A percentile compares a stretch with the other conserved stretches of the same genome.
Conservation (phyloP, 768 basidiomycete species). For the Russula olivacea region DNA sequence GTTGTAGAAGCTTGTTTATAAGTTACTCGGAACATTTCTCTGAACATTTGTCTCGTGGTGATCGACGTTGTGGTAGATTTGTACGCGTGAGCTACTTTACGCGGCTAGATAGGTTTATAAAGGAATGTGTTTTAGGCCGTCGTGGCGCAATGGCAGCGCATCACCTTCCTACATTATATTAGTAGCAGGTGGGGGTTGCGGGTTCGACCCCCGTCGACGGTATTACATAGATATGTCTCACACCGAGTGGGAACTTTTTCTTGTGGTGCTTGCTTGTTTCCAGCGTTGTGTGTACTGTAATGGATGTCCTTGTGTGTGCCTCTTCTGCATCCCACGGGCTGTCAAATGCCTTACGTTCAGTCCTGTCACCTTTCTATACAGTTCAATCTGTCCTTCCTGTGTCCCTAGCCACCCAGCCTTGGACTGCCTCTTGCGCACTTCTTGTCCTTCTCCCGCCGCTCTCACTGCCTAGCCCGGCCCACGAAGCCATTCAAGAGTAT, state of each 20-base stretch:
- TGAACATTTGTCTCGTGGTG: not conserved
- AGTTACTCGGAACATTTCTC: not conserved
- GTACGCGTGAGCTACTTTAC: not conserved
- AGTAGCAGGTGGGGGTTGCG: constrained; percentile 32
- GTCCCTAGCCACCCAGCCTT: constrained; percentile 62
- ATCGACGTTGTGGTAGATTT: not conserved
- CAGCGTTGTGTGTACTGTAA: constrained; percentile 41
- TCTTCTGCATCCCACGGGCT: constrained; percentile 33
- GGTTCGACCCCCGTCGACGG: constrained; percentile 35
- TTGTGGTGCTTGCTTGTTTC: not conserved
- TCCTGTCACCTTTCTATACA: constrained; percentile 71
- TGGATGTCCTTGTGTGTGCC: constrained; percentile 74
- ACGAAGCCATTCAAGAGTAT: constrained; percentile 47
- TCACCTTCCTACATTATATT: constrained; percentile 31
- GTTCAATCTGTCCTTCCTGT: constrained; percentile 61
- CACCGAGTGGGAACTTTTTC: not conserved
- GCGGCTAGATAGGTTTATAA: not conserved
- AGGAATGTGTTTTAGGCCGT: constrained; percentile 24
- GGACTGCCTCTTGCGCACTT: constrained; percentile 68
- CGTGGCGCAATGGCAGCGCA: constrained; percentile 36
- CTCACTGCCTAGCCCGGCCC: constrained; percentile 37
- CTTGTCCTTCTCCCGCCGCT: constrained; percentile 67
- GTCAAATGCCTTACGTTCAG: constrained; percentile 38
- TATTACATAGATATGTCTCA: constrained; percentile 13
- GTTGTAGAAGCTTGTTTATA: not conserved